Conservation (phyloP, 2,329 filamentous ascomycete genomes). For the Ophiostoma himal-ulmi region DNA sequence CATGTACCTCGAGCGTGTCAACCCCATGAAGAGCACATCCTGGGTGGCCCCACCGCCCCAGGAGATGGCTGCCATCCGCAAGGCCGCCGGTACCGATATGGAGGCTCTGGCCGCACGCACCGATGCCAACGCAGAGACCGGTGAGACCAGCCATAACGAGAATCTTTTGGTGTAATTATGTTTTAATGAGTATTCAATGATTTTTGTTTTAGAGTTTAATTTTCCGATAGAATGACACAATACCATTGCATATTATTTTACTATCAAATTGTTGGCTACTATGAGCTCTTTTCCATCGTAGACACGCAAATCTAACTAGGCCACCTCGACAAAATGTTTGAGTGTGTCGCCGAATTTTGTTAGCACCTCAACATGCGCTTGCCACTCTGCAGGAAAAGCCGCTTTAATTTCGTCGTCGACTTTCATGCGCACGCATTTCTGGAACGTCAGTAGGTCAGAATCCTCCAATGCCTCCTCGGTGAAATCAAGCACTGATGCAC, state of each 20-base stretch:
- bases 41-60: conserved; percentile 20
- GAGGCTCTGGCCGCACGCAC: conserved; percentile 18
- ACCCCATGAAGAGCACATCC: conserved; percentile 32
- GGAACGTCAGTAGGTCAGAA: conserved; percentile 1
- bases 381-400: conserved; percentile 18
- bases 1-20: conserved; percentile 40
- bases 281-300: too few relatives aligned
- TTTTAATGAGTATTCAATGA: background rate
- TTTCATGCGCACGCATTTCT: conserved; percentile 13
- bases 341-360: background rate
- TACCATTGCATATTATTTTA: background rate
- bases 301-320: conserved; percentile 3
- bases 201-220: background rate
- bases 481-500: conserved; percentile 15
- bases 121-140: background rate
- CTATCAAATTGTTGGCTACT: too few relatives aligned
- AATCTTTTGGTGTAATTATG: background rate
- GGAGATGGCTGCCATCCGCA: conserved; percentile 23
- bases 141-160: background rate
- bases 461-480: conserved; percentile 12
- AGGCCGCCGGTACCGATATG: conserved; percentile 20
- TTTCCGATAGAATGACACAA: background rate
- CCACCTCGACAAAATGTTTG: conserved; percentile 9
- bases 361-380: conserved; percentile 13
- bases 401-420: conserved; percentile 13